Conservation (phyloP, 2,329 filamentous ascomycete genomes). For the Colletotrichum musicola region DNA sequence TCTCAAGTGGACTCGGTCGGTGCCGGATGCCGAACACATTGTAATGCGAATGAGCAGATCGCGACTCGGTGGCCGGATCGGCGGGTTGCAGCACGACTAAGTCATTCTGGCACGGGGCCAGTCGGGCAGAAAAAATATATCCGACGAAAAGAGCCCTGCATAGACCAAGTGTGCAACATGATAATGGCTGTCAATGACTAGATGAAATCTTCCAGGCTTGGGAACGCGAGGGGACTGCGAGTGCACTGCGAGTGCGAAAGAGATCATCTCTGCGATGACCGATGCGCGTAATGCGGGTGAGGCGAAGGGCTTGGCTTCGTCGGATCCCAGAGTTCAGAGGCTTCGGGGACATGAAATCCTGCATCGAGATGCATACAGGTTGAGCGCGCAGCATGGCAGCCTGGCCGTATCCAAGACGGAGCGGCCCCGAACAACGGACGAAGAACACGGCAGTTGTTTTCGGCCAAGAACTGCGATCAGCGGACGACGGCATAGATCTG, state of each 20-base stretch:
- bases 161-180: not conserved
- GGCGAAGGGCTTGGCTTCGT: not conserved
- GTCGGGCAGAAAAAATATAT: not conserved
- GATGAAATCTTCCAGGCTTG: not conserved
- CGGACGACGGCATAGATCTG: not conserved
- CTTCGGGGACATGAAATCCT: not conserved
- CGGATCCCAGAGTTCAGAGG: slow-evolving; percentile 6
- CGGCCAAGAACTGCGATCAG: not conserved
- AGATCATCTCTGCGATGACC: not conserved
- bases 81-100: slow-evolving; percentile 3
- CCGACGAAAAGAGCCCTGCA: slow-evolving; percentile 10
- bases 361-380: slow-evolving; percentile 12
- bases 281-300: not conserved
- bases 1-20: not conserved
- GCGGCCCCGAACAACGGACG: slow-evolving; percentile 14
- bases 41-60: not conserved
- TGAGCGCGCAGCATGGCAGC: not conserved
- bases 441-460: not conserved
- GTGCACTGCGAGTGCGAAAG: not conserved
- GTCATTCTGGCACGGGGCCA: not conserved
- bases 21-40: not conserved
- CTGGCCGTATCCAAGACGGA: slow-evolving; percentile 2
- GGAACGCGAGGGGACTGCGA: not conserved
- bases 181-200: slow-evolving; percentile 3
- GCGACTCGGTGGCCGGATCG: slow-evolving; percentile 2